Percentiles rank a stretch among this genome's conserved stretches.
These are phyloP conservation scores for Aspergillus sp. DNA, from an alignment of 2,329 filamentous ascomycete species.

Conservation along the genomic window DNA sequence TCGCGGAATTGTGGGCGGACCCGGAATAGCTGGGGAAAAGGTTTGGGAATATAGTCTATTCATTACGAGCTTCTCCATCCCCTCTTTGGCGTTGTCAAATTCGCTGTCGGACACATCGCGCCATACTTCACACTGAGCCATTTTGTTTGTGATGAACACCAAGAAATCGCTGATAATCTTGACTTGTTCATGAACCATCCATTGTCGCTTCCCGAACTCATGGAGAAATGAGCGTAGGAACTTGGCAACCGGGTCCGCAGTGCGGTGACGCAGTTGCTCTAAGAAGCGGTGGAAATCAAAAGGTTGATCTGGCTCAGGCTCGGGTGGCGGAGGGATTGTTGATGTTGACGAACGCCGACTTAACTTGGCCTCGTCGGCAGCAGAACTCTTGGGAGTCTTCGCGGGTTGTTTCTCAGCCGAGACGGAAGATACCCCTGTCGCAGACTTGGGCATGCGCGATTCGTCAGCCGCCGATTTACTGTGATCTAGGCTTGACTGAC, in stretches of 20 bases:
- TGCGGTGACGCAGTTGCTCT: slow-evolving; percentile 92
- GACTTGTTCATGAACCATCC: slow-evolving; percentile 99
- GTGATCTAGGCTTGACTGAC: slow-evolving; percentile 83
- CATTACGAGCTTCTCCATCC: slow-evolving; percentile 99
- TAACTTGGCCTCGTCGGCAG: slow-evolving; percentile 28
- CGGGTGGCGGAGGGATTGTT: slow-evolving; percentile 64
- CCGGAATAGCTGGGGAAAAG: slow-evolving; percentile 89
- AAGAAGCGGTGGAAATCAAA: slow-evolving; percentile 98
- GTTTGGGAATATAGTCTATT: slow-evolving; percentile 94
- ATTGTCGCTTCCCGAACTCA: slow-evolving; percentile 96
- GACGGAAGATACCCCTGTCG: slow-evolving; percentile 15
- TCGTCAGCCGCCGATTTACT: slow-evolving; percentile 48
- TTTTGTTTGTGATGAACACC: slow-evolving; percentile 96
- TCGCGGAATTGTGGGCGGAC: slow-evolving; percentile 67
- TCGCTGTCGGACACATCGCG: slow-evolving; percentile 91
- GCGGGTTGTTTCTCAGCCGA: slow-evolving; percentile 25
- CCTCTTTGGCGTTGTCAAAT: slow-evolving; percentile 96
- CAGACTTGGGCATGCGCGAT: slow-evolving; percentile 24
- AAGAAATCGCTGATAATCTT: slow-evolving; percentile 98
- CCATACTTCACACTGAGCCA: slow-evolving; percentile 97
- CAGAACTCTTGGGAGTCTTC: slow-evolving; percentile 28
- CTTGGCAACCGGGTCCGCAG: slow-evolving; percentile 94
- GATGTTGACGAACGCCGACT: slow-evolving; percentile 39
- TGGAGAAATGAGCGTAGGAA: slow-evolving; percentile 92
- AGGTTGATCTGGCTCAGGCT: slow-evolving; percentile 79